Conservation (phyloP, 192 early-diverging fungal genomes). For the Gryganskiella cystojenkinii region DNA sequence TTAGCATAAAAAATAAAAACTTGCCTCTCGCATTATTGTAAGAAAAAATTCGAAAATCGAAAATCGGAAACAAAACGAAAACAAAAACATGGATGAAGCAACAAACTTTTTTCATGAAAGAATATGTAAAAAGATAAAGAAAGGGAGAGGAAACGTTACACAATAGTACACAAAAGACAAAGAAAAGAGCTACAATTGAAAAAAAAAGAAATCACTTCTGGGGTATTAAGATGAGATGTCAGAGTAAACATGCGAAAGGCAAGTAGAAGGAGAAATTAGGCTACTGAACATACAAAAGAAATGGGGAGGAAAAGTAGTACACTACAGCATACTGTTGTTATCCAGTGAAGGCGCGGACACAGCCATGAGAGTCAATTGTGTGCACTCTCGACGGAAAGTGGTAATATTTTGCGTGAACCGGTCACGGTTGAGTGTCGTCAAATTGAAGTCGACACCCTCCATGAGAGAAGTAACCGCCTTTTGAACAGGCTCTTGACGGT, state of each 20-base stretch:
- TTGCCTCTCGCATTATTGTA: too few relatives aligned
- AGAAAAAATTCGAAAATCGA: too few relatives aligned
- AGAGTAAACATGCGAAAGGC: neutral
- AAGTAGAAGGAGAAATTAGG: neutral
- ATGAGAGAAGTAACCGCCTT: slow-evolving; percentile 53
- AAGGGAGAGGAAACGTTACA: too few relatives aligned
- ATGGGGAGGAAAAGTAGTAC: slow-evolving; percentile 31
- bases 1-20: neutral
- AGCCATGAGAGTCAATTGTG: slow-evolving; percentile 49
- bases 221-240: too few relatives aligned
- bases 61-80: neutral
- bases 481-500: slow-evolving; percentile 58
- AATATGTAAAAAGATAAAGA: too few relatives aligned
- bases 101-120: too few relatives aligned
- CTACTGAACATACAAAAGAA: neutral
- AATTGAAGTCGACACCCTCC: slow-evolving; percentile 67
- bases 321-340: slow-evolving; percentile 51
- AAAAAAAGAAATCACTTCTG: too few relatives aligned
- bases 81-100: too few relatives aligned
- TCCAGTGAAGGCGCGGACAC: neutral
- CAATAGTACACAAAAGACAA: too few relatives aligned
- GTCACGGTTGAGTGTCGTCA: slow-evolving; percentile 67
- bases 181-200: too few relatives aligned
- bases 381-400: slow-evolving; percentile 60
- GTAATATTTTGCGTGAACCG: slow-evolving; percentile 75